A percentile compares a stretch with the other conserved stretches of the same genome.
phyloP scores from a whole-genome alignment of 495 filamentous ascomycete genomes.

The Penicillium riverlandense region DNA sequence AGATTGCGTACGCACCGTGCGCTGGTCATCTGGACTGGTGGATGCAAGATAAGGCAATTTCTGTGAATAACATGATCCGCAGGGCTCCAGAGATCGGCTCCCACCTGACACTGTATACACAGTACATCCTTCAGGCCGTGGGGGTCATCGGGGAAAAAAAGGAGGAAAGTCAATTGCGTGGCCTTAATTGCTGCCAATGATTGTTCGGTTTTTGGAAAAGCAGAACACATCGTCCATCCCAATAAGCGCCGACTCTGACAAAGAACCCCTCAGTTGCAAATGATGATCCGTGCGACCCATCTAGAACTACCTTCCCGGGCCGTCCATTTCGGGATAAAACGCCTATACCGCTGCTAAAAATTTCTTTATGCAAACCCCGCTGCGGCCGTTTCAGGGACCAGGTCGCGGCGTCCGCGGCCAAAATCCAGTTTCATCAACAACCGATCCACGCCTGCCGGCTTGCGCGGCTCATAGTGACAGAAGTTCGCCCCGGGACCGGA shows the following conservation, averaged over 20 bases:
- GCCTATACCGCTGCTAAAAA: not conserved
- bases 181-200: too few relatives aligned
- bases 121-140: too few relatives aligned
- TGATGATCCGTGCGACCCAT: too few relatives aligned
- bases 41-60: not conserved
- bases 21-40: constrained; percentile 5
- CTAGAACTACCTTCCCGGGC: too few relatives aligned
- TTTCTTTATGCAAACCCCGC: not conserved
- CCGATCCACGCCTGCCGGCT: constrained; percentile 66
- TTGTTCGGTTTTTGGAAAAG: too few relatives aligned
- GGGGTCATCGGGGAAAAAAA: not conserved
- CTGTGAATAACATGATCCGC: not conserved
- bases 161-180: not conserved
- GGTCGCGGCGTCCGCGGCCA: constrained; percentile 7
- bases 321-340: not conserved
- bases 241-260: too few relatives aligned
- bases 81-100: too few relatives aligned
- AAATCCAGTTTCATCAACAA: constrained; percentile 86
- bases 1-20: not conserved
- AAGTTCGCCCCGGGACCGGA: constrained; percentile 14
- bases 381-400: too few relatives aligned
- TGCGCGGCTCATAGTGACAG: constrained; percentile 52
- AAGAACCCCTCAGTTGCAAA: too few relatives aligned
- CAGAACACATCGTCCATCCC: too few relatives aligned
- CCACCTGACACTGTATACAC: too few relatives aligned